These are phyloP conservation scores for Ceratobasidium sp. DNA, from an alignment of 1,284 basidiomycete genomes.

Conservation along the genomic window DNA sequence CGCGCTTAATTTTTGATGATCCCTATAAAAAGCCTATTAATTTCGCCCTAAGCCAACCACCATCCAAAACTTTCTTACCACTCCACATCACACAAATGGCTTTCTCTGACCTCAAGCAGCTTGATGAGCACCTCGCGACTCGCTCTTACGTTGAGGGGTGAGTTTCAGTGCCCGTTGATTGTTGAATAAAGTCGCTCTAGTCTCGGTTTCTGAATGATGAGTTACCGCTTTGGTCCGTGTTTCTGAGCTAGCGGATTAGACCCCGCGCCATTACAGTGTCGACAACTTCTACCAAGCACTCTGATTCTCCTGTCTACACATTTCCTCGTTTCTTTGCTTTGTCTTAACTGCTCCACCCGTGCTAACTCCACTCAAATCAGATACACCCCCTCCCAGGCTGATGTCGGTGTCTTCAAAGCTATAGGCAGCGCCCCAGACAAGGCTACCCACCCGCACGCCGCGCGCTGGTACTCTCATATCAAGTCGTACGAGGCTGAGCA, in stretches of 20 bases:
- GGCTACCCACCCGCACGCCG: conserved; percentile 79
- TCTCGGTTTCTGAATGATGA: conserved; percentile 73
- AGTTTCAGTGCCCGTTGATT: conserved; percentile 60
- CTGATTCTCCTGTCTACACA: conserved; percentile 69
- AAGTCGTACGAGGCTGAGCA: conserved; percentile 87
- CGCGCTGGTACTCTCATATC: conserved; percentile 97
- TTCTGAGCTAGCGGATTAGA: conserved; percentile 98
- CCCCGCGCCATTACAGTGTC: conserved; percentile 88
- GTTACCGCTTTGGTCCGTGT: conserved; percentile 96
- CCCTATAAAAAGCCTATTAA: conserved; percentile 21
- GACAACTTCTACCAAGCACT: conserved; percentile 84
- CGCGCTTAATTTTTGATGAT: conserved; percentile 44
- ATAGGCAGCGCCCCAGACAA: conserved; percentile 76
- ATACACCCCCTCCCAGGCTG: conserved; percentile 95
- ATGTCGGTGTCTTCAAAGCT: conserved; percentile 93
- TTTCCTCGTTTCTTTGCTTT: conserved; percentile 49
- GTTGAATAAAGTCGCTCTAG: conserved; percentile 52
- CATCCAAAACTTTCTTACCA: conserved; percentile 25
- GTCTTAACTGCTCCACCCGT: conserved; percentile 41
- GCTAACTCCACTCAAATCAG: conserved; percentile 62
- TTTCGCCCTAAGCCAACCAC: conserved; percentile 30
- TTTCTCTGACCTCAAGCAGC: conserved; percentile 73
- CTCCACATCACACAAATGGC: conserved; percentile 46
- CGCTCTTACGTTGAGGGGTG: conserved; percentile 94
- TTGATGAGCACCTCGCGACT: conserved; percentile 87